Evolutionary conservation across 257 asterid genomes (phyloP).

Genomic region (Misopates orontium): DNA sequence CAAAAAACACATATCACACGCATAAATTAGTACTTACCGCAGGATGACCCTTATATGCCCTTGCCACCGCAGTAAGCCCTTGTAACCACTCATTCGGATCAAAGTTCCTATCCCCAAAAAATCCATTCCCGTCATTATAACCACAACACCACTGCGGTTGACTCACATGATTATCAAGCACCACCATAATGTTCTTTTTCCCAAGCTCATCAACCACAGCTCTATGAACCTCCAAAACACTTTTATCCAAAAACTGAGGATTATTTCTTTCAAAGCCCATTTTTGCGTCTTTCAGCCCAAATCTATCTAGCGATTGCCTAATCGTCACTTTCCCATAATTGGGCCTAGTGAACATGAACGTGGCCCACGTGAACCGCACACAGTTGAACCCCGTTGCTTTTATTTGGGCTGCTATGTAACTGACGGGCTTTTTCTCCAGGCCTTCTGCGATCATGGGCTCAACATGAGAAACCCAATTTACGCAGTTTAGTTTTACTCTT

Average conservation of each 20-base stretch:
- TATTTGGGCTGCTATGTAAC: constrained; percentile 28
- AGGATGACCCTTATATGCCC: constrained; percentile 35
- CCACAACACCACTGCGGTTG: constrained; percentile 69
- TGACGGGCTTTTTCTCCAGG: constrained; percentile 51
- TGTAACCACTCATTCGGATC: constrained; percentile 56
- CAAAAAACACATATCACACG: too few species aligned
- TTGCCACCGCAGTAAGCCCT: constrained; percentile 51
- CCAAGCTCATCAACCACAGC: constrained; percentile 58
- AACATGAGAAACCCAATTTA: constrained; percentile 57
- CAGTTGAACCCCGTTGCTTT: constrained; percentile 67
- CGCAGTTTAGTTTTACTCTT: constrained; percentile 63
- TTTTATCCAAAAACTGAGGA: constrained; percentile 41
- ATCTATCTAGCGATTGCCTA: constrained; percentile 36
- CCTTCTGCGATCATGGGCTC: constrained; percentile 72
- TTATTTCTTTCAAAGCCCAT: constrained; percentile 46
- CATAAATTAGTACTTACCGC: constrained; percentile 36
- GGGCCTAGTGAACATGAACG: constrained; percentile 59
- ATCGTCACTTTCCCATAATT: constrained; percentile 44
- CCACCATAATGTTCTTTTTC: constrained; percentile 50
- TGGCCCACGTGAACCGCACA: constrained; percentile 71
- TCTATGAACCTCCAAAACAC: constrained; percentile 45
- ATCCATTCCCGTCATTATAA: constrained; percentile 60
- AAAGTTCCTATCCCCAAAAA: constrained; percentile 63
- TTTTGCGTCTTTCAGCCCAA: constrained; percentile 42
- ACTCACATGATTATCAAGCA: constrained; percentile 72